phyloP scores from a whole-genome alignment of 768 basidiomycete species.

The Guyanaporus albipodus region DNA sequence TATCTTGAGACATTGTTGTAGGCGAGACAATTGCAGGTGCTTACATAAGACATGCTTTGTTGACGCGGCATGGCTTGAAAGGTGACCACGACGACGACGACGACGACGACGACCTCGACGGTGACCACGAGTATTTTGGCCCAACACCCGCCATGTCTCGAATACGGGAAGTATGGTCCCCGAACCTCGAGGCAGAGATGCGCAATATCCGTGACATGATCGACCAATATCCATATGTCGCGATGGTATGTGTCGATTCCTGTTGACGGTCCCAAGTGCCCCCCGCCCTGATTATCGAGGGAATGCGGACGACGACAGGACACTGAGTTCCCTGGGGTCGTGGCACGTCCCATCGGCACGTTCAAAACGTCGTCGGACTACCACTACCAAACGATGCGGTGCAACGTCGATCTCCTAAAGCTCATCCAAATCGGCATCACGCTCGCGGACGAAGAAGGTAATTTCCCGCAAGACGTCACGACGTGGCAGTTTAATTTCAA shows the following conservation, averaged over 20 bases:
- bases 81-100: constrained; percentile 20
- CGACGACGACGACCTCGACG: constrained; percentile 8
- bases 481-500: constrained; percentile 99
- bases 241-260: constrained; percentile 67
- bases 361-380: constrained; percentile 98
- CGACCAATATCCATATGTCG: constrained; percentile 89
- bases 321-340: constrained; percentile 98
- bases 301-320: too few species aligned
- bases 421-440: constrained; percentile 98
- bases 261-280: too few species aligned
- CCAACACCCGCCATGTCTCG: constrained; percentile 50
- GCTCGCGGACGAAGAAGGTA: constrained; percentile 89
- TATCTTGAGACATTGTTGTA: constrained; percentile 7
- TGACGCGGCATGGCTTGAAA: constrained; percentile 17
- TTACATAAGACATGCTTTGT: constrained; percentile 16
- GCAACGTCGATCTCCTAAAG: constrained; percentile 97
- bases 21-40: not conserved
- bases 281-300: too few species aligned
- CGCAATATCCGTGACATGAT: constrained; percentile 80
- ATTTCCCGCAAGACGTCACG: constrained; percentile 82
- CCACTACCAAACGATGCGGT: constrained; percentile 99
- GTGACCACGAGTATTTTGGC: not conserved
- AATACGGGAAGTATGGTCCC: constrained; percentile 94
- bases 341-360: constrained; percentile 92
- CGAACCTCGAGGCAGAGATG: constrained; percentile 92